phyloP scores from a whole-genome alignment of 2,329 filamentous ascomycete species.

The Exophiala mesophila region DNA sequence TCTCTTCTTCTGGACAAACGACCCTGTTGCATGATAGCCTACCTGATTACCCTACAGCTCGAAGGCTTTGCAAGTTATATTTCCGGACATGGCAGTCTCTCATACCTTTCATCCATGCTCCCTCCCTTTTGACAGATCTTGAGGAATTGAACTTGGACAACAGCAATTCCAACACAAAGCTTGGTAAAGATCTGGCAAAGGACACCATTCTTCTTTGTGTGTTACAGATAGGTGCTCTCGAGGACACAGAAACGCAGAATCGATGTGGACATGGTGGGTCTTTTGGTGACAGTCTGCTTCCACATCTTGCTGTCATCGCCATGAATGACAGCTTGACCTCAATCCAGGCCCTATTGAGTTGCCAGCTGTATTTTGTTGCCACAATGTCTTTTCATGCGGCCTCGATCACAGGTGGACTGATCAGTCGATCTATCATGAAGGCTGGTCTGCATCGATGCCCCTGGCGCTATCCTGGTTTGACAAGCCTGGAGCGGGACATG shows the following conservation, averaged over 20 bases:
- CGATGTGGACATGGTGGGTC: no score
- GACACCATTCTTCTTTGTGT: constrained; percentile 50
- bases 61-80: constrained; percentile 38
- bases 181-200: constrained; percentile 43
- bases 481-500: constrained; percentile 42
- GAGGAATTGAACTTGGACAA: not conserved
- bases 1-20: constrained; percentile 4
- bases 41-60: constrained; percentile 31
- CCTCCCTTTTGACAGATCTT: constrained; percentile 38
- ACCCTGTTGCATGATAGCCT: constrained; percentile 26
- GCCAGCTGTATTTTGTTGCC: constrained; percentile 53
- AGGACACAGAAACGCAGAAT: constrained; percentile 36
- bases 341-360: constrained; percentile 49
- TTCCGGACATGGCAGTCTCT: constrained; percentile 48
- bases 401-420: constrained; percentile 51
- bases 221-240: constrained; percentile 49
- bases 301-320: constrained; percentile 45
- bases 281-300: no score
- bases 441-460: constrained; percentile 57
- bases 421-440: constrained; percentile 53
- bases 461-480: constrained; percentile 49
- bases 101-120: constrained; percentile 54
- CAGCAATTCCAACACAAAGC: constrained; percentile 26
- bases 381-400: constrained; percentile 55
- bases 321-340: constrained; percentile 39